Conservation (phyloP, 768 basidiomycete species). For the Naganishia friedmannii region DNA sequence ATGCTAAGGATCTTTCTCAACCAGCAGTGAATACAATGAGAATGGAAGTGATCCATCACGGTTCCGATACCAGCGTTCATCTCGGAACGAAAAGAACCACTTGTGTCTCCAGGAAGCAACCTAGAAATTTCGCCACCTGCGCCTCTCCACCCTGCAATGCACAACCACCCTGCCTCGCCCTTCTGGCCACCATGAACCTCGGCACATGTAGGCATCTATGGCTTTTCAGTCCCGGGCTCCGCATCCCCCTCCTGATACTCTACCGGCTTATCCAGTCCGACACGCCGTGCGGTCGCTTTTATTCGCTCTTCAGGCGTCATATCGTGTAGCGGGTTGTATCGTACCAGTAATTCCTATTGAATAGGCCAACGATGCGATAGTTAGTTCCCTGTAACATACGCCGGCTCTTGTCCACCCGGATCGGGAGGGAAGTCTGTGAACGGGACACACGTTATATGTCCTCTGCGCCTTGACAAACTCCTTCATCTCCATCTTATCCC, state of each 20-base stretch:
- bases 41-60: too few relatives aligned
- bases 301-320: slow-evolving; percentile 76
- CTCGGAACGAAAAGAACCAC: too few relatives aligned
- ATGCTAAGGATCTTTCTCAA: too few relatives aligned
- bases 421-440: too few relatives aligned
- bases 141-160: too few relatives aligned
- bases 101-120: too few relatives aligned
- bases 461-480: slow-evolving; percentile 69
- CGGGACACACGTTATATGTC: slow-evolving; percentile 65
- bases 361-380: too few relatives aligned
- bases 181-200: neutral
- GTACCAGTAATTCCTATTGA: slow-evolving; percentile 67
- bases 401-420: too few relatives aligned
- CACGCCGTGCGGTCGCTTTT: slow-evolving; percentile 76
- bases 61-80: too few relatives aligned
- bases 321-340: slow-evolving; percentile 82
- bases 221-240: neutral
- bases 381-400: too few relatives aligned
- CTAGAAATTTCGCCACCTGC: too few relatives aligned
- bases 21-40: too few relatives aligned
- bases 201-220: neutral
- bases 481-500: slow-evolving; percentile 43
- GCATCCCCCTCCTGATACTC: slow-evolving; percentile 39
- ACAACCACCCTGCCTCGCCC: neutral
- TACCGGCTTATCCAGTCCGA: slow-evolving; percentile 79